Evolutionary conservation across 106 monocot genomes (phyloP), one percentile per base, ranked within the genome.

Genomic region (Allium fistulosum): DNA sequence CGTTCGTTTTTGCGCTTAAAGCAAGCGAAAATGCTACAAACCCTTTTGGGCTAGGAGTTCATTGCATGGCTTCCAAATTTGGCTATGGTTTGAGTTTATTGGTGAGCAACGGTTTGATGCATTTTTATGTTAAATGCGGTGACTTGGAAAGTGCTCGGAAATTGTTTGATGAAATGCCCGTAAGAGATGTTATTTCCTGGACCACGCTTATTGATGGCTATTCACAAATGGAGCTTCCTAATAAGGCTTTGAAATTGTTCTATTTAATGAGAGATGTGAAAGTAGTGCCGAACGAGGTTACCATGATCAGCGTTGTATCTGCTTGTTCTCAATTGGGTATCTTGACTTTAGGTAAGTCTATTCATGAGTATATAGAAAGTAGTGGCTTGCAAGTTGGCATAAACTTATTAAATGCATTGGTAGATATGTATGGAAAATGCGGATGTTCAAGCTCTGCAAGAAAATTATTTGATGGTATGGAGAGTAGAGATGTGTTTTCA

Each of bases 371-470:
- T 37, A 60, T 80, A 7, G 59, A 73, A 48, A 78, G 63, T 11
- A 66, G 71, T 11, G 58, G 45, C 49, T 51, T 76, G 9, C 16
- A 53, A 52, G 46, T 28, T 51, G 75, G 46, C 53, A 47, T 70
- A 5, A 92, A 79, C 72, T 60, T 92, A 67, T 46, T 69, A 37
- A 88, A 88, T 70, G 77, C 92, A 1, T 70, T 92, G 70, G 62
- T 88, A 9, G 92, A 85, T 71, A 85, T 85, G 88, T 92, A 83
- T 70, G 80, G 80, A 13, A 92, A 92, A 59, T 85, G 78, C 59
- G 82, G 87, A 11, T 88, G 78, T 63, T 59, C 88, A 8, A 61
- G 26, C 9, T 65, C 68, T 18, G 84, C 87, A 14, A 77, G 66
- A 59, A 59, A 71, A 68, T 61, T 92, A n/a, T 92, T 92, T 60